Evolutionary conservation across 495 filamentous ascomycete genomes (phyloP).

Genomic region (Penicillium bovifimosum): DNA sequence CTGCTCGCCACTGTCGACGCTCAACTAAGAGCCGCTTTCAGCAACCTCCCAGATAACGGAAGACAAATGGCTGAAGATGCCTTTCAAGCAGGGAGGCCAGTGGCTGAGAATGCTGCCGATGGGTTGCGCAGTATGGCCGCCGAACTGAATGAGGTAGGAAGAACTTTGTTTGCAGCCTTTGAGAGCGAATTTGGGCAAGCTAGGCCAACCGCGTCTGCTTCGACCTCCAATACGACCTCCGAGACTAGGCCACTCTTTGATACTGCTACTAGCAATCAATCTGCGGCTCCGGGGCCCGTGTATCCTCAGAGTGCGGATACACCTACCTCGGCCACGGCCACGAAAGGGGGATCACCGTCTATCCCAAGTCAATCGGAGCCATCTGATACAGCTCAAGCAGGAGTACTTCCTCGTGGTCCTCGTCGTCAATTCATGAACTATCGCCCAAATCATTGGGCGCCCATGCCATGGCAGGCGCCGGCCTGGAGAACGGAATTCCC

Average conservation of each 20-base stretch:
- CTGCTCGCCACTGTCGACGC: slow-evolving; percentile 40
- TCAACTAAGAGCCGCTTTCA: slow-evolving; percentile 37
- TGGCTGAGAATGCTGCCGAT: slow-evolving; percentile 38
- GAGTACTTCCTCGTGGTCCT: not conserved
- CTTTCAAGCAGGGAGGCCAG: slow-evolving; percentile 33
- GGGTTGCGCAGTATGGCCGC: slow-evolving; percentile 40
- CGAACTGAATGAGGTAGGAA: slow-evolving; percentile 42
- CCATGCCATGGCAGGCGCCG: not conserved
- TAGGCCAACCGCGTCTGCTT: not conserved
- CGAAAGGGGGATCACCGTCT: not conserved
- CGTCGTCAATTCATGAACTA: not conserved
- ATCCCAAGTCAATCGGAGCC: not conserved
- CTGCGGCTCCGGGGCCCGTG: not conserved
- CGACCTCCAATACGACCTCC: slow-evolving; percentile 1
- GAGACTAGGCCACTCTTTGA: slow-evolving; percentile 1
- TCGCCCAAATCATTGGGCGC: slow-evolving; percentile 1
- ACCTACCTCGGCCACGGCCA: not conserved
- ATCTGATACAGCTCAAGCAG: not conserved
- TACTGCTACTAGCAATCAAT: not conserved
- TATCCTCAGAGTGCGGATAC: not conserved
- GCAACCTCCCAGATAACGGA: slow-evolving; percentile 37
- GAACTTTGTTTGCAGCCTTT: slow-evolving; percentile 37
- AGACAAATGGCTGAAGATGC: slow-evolving; percentile 33
- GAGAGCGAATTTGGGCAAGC: slow-evolving; percentile 34
- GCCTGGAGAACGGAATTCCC: not conserved